These are phyloP conservation scores for Hypoxylon sp. DNA, from an alignment of 2,329 filamentous ascomycete genomes.

Conservation along the genomic window DNA sequence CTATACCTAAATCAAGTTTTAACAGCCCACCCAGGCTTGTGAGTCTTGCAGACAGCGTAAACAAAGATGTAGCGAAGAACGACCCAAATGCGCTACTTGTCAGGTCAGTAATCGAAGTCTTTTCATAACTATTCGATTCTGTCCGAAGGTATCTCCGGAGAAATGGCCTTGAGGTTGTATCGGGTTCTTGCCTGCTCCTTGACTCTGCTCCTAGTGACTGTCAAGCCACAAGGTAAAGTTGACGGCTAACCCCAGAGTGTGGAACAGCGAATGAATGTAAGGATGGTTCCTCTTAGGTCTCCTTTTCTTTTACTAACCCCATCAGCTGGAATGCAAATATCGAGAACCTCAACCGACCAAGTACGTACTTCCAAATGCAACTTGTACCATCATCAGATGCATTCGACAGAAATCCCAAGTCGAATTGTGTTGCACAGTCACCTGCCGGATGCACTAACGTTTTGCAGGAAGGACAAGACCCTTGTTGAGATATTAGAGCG, in stretches of 20 bases:
- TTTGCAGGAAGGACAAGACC: slow-evolving; percentile 72
- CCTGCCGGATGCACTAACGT: slow-evolving; percentile 46
- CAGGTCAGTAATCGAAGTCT: slow-evolving; percentile 43
- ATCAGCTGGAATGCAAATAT: slow-evolving; percentile 70
- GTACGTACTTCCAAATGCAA: slow-evolving; percentile 60
- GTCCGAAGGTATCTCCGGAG: slow-evolving; percentile 6
- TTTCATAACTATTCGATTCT: slow-evolving; percentile 15
- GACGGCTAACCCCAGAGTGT: slow-evolving; percentile 33
- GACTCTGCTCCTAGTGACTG: slow-evolving; percentile 24
- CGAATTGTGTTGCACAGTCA: slow-evolving; percentile 27
- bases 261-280: slow-evolving; percentile 53
- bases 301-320: slow-evolving; percentile 37
- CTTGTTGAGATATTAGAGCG: slow-evolving; percentile 72
- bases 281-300: slow-evolving; percentile 34
- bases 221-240: slow-evolving; percentile 23
- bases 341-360: slow-evolving; percentile 74
- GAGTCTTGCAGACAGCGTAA: slow-evolving; percentile 73
- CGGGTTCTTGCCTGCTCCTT: slow-evolving; percentile 24
- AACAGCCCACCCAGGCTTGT: slow-evolving; percentile 58
- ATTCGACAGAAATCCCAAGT: slow-evolving; percentile 32
- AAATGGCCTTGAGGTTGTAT: slow-evolving; percentile 22
- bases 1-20: slow-evolving; percentile 14
- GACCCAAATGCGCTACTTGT: slow-evolving; percentile 74
- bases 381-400: slow-evolving; percentile 22
- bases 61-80: slow-evolving; percentile 74